These are phyloP conservation scores for Clitopilus passeckerianus DNA, from an alignment of 768 basidiomycete species.

Conservation along the genomic window DNA sequence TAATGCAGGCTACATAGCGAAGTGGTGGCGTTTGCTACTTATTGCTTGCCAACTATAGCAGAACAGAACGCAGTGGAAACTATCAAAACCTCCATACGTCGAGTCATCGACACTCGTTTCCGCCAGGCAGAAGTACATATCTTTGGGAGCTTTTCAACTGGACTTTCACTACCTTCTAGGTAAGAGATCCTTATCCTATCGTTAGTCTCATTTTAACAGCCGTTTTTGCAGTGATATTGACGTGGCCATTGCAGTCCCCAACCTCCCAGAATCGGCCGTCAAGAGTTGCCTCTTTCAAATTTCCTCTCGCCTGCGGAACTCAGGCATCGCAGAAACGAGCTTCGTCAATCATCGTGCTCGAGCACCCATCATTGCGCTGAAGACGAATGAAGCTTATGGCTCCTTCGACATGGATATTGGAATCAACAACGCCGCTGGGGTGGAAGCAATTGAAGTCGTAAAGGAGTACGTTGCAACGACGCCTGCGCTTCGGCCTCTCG, in stretches of 20 bases:
- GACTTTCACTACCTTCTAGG: conserved; percentile 59
- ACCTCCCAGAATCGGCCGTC: conserved; percentile 17
- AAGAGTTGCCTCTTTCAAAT: conserved; percentile 45
- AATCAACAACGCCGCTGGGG: conserved; percentile 57
- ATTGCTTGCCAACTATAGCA: conserved; percentile 45
- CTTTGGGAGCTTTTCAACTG: conserved; percentile 61
- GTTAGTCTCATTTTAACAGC: neutral
- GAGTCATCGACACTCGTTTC: conserved; percentile 40
- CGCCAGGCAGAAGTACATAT: conserved; percentile 40
- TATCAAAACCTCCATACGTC: conserved; percentile 41
- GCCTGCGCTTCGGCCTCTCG: conserved; percentile 56
- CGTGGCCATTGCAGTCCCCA: conserved; percentile 20
- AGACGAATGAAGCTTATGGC: conserved; percentile 38
- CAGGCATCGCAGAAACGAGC: conserved; percentile 35
- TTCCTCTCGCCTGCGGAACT: conserved; percentile 35
- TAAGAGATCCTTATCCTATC: conserved; percentile 20
- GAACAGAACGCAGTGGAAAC: conserved; percentile 43
- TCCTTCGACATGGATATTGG: conserved; percentile 61
- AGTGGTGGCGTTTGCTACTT: conserved; percentile 51
- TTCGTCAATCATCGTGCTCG: conserved; percentile 23
- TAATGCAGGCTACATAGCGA: conserved; percentile 55
- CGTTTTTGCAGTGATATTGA: conserved; percentile 28
- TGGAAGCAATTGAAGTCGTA: conserved; percentile 46
- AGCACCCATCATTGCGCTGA: conserved; percentile 64
- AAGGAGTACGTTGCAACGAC: conserved; percentile 45